phyloP scores from a whole-genome alignment of 2,329 filamentous ascomycete genomes.

The Penicillium sclerotiorum region DNA sequence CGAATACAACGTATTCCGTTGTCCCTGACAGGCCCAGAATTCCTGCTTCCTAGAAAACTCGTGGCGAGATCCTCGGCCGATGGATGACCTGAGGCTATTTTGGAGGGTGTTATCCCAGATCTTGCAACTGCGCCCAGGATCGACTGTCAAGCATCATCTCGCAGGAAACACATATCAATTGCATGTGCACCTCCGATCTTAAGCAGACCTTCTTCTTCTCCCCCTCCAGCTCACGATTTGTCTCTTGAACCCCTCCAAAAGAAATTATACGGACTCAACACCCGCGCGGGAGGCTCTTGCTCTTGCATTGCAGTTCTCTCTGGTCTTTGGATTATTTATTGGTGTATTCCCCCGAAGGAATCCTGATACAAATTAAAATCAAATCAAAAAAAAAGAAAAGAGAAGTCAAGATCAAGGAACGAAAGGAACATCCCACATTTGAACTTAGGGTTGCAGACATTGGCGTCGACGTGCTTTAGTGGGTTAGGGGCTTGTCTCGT shows the following conservation, averaged over 20 bases:
- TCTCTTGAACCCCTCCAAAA: conserved; percentile 8
- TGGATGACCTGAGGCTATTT: conserved; percentile 13
- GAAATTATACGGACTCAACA: conserved; percentile 13
- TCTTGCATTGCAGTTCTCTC: no score
- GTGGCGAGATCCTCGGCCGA: conserved; percentile 29
- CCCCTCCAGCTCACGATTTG: conserved; percentile 12
- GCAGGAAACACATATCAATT: conserved; percentile 21
- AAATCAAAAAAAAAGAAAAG: background rate
- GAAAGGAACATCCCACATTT: no score
- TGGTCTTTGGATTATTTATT: background rate
- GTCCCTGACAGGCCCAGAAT: conserved; percentile 31
- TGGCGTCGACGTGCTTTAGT: background rate
- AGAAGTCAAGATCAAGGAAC: no score
- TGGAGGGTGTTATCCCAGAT: conserved; percentile 1
- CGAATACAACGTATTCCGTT: conserved; percentile 27
- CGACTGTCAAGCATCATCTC: conserved; percentile 1
- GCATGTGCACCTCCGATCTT: conserved; percentile 9
- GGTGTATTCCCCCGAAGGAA: background rate
- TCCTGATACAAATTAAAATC: background rate
- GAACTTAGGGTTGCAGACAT: no score
- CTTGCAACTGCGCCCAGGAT: background rate
- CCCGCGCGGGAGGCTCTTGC: conserved; percentile 8
- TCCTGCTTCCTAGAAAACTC: conserved; percentile 27
- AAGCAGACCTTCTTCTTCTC: conserved; percentile 4
- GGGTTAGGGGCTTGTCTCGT: background rate